Base-by-base conservation (phyloP, 768 basidiomycete genomes). In the Tremella mesenterica region DNA sequence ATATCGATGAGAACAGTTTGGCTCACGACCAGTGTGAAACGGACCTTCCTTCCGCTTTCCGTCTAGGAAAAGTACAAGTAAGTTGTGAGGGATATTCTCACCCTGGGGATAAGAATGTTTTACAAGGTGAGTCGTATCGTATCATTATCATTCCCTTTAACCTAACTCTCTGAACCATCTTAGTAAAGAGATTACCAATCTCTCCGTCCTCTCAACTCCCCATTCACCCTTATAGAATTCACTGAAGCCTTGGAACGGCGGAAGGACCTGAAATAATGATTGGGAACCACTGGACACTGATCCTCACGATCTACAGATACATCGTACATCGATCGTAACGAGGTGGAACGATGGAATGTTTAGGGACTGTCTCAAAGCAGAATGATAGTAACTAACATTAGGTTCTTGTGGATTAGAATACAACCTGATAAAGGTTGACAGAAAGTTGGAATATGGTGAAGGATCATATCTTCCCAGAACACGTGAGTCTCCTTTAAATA, bases 401-500 rank as follows among this genome's bases (percentile, higher is more conserved):
- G 90, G 85, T 16, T 91, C 89, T 14, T 96, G 91, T 72, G 84
- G 83, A 6, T 76, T 96, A 49, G 82, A 88, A 55, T 96, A 95
- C 67, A 79, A 80, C 44, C 80, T 96, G 2, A 14, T 54, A 21
- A 54, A 62, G 59, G 53, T 41, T 48, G 36, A 33, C 14, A n/a
- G 38, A 18, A 23, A 23, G 4, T 23, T 41, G 23, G 38, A 41
- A 41, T 41, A 41, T 16, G 38, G 38, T 5, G 38, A 41, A 16
- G 8, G n/a, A 5, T 41, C 38, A 41, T 14, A 5, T 16, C 4
- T 16, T 41, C 38, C 5, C 4, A 23, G 8, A 4, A 23, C 23
- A 5, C 14, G n/a, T n/a, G 38, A 14, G 14, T 16, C 4, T 5
- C 38, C 38, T 41, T 23, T n/a, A 41, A n/a, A 41, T 53, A 1